These are phyloP conservation scores for Neospora caninum DNA, from an alignment of 169 alveolate genomes.

Conservation along the genomic window DNA sequence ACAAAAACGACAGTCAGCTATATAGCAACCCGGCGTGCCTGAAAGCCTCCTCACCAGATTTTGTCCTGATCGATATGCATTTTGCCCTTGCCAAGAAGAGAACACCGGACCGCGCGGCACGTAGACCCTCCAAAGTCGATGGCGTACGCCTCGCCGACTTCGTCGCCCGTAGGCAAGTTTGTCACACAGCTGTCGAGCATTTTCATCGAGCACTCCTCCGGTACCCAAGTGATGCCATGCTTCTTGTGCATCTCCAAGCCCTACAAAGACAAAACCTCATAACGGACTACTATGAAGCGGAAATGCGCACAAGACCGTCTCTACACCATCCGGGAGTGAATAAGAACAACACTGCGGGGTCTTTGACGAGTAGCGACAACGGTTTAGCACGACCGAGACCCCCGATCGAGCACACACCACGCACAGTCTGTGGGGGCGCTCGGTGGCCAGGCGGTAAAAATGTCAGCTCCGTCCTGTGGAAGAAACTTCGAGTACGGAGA, in stretches of 20 bases:
- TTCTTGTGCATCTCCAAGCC: slow-evolving; percentile 63
- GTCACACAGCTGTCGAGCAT: slow-evolving; percentile 86
- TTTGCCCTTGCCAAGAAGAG: slow-evolving; percentile 77
- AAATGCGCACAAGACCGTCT: background rate
- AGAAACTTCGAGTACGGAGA: too few species aligned
- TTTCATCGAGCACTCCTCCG: slow-evolving; percentile 58
- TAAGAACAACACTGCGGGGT: too few species aligned
- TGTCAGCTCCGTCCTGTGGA: too few species aligned
- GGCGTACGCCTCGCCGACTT: slow-evolving; percentile 88
- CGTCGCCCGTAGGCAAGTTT: slow-evolving; percentile 86
- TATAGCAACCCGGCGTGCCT: too few species aligned
- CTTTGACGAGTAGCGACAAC: too few species aligned
- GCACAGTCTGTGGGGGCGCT: too few species aligned
- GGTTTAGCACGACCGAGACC: too few species aligned
- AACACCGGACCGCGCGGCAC: slow-evolving; percentile 85
- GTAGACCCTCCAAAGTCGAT: slow-evolving; percentile 92
- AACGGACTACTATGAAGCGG: background rate
- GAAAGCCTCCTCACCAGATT: background rate
- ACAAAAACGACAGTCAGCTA: background rate
- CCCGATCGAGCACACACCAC: too few species aligned
- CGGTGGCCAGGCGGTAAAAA: too few species aligned
- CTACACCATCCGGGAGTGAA: too few species aligned
- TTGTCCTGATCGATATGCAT: slow-evolving; percentile 17
- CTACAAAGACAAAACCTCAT: background rate
- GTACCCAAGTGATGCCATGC: slow-evolving; percentile 56